Evolutionary conservation across 352 stramenopile genomes (phyloP), one percentile per base, ranked within the genome.

Genomic region (Pythium utonaiense): DNA sequence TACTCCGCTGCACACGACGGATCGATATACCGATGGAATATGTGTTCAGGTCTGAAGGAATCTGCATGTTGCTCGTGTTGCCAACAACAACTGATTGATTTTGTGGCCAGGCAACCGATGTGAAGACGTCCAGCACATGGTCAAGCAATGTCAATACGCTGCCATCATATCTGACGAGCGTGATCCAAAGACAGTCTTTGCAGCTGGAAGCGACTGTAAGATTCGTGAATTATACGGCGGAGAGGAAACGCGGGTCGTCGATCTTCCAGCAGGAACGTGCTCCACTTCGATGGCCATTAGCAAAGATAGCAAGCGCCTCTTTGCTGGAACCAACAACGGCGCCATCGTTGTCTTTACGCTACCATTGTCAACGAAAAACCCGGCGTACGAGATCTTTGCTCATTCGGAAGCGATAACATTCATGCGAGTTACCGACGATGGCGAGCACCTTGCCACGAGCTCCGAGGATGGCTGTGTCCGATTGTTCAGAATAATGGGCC

Each of bases 1-100:
- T 92, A 84, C 63, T 94, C 86, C 6, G 76, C 78, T 31, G 88
- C 73, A 6, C 75, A 90, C 33, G 88, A 96, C 38, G 86, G 88
- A 6, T 81, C 84, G 2, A 71, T 96, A 3, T 96, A 93, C 36
- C 80, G 83, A 33, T 96, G 88, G 88, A 77, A 75, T 50, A 73
- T 83, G 16, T 72, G 42, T 21, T 76, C 53, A 65, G 64, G 64
- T 70, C 41, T 36, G 53, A 48, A 36, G 36, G 17, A n/a, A n/a
- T n/a, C 13, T 17, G 6, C 12, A 14, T 44, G 69, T 49, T 69
- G 1, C 34, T n/a, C n/a, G n/a, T n/a, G n/a, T n/a, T n/a, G n/a
- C n/a, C n/a, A n/a, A 17, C 27, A 30, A 4, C 7, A 25, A n/a
- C 24, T 33, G 30, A 33, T 6, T 27, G 25, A 30, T 13, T 34